Percentiles rank a stretch among this genome's conserved stretches.
These are phyloP conservation scores for Adansonia rubrostipa DNA, from an alignment of 441 rosid species.

Conservation along the genomic window DNA sequence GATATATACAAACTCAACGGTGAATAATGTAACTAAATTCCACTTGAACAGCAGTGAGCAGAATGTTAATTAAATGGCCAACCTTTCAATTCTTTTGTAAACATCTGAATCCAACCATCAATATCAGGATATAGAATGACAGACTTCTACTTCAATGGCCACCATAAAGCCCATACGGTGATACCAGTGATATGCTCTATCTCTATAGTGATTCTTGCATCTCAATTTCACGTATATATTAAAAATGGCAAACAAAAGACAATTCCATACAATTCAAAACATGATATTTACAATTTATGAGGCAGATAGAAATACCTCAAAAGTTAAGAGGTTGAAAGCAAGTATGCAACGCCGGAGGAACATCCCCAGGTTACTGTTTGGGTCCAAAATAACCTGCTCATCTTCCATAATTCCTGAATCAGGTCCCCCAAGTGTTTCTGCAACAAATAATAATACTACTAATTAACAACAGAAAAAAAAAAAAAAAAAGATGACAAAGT, in stretches of 20 bases:
- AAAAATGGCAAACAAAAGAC: background rate
- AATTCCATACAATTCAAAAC: background rate
- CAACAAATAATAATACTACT: conserved; percentile 2
- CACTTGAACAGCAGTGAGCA: conserved; percentile 13
- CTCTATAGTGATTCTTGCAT: conserved; percentile 6
- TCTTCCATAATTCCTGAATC: conserved; percentile 73
- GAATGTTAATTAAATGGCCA: background rate
- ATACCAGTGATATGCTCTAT: background rate
- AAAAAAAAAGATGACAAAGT: background rate
- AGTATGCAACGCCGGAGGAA: conserved; percentile 88
- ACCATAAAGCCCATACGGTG: background rate
- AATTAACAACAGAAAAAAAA: background rate
- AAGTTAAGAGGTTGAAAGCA: conserved; percentile 75
- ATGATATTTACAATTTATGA: background rate
- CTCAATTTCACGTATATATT: background rate
- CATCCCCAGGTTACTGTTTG: conserved; percentile 78
- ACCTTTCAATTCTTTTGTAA: background rate
- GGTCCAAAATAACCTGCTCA: conserved; percentile 82
- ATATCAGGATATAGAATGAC: background rate
- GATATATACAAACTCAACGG: background rate
- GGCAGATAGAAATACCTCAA: conserved; percentile 64
- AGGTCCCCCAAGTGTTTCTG: conserved; percentile 74
- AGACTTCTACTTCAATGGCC: background rate
- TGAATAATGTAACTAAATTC: background rate
- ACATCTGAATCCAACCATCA: background rate